Conservation (phyloP, 148 eudicot species). For the Nepenthes mirabilis region DNA sequence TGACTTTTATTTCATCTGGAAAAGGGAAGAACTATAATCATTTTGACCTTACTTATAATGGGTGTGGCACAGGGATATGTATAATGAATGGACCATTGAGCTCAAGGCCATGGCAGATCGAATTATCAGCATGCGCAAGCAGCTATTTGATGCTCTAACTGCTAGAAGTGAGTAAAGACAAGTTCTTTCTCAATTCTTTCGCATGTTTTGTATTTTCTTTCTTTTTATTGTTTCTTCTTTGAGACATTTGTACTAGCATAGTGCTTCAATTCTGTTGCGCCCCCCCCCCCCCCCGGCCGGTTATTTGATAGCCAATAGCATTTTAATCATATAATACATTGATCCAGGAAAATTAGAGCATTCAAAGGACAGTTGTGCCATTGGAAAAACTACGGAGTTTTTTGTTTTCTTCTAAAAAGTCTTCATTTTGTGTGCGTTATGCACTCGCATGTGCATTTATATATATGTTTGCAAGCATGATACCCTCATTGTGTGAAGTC, state of each 20-base stretch:
- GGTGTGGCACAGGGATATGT: conserved; percentile 12
- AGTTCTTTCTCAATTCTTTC: neutral
- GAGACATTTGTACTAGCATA: neutral
- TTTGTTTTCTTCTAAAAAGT: neutral
- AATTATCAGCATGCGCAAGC: conserved; percentile 39
- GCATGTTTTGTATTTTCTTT: neutral
- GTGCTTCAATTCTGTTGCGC: neutral
- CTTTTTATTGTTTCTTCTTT: neutral
- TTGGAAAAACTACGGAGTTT: neutral
- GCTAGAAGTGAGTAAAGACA: conserved; percentile 25
- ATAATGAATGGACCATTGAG: conserved; percentile 34
- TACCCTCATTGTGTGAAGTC: neutral
- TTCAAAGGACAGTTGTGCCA: too few relatives aligned
- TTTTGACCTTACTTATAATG: neutral
- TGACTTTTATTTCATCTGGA: too few relatives aligned
- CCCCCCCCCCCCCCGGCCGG: too few relatives aligned
- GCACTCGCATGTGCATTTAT: neutral
- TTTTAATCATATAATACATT: neutral
- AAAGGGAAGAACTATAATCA: neutral
- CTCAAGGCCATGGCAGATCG: conserved; percentile 38
- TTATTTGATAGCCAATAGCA: neutral
- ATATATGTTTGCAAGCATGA: too few relatives aligned
- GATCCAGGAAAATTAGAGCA: neutral
- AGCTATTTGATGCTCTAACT: conserved; percentile 28
- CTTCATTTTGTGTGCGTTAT: neutral